Conservation (phyloP, 176 grass and related monocot species). For the Chrysopogon serrulatus region DNA sequence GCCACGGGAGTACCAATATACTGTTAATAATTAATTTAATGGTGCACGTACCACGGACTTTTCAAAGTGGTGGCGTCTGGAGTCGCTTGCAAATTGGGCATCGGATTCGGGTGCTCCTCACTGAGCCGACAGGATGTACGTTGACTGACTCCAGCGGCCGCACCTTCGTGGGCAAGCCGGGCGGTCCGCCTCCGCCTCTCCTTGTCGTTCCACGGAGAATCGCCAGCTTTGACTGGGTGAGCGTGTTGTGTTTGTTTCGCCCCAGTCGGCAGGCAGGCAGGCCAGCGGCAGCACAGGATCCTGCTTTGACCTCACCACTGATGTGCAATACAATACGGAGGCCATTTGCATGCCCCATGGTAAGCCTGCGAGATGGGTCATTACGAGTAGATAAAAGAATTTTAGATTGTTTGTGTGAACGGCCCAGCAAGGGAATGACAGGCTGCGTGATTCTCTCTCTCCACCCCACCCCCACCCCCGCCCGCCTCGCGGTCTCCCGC, state of each 20-base stretch:
- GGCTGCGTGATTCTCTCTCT: neutral
- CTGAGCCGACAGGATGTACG: slow-evolving; percentile 25
- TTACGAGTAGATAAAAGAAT: no score
- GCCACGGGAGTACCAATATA: no score
- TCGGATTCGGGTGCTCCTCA: slow-evolving; percentile 15
- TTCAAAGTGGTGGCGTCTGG: neutral
- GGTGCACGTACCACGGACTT: neutral
- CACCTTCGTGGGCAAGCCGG: neutral
- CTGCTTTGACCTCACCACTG: neutral
- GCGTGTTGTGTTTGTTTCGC: neutral
- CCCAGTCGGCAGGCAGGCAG: neutral
- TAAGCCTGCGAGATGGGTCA: no score
- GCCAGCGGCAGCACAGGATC: neutral
- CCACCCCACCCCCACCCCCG: no score
- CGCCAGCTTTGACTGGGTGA: neutral
- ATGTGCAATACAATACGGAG: neutral
- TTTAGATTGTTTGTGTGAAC: no score
- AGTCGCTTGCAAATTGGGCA: neutral
- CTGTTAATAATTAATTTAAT: no score
- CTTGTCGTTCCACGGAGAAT: neutral
- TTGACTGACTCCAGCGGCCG: neutral
- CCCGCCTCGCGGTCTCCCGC: no score
- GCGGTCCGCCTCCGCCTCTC: neutral
- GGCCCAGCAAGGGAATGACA: neutral
- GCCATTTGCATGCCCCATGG: no score